Evolutionary conservation across 306 rosid genomes (phyloP).

Genomic region (Sphenostylis stenocarpa): DNA sequence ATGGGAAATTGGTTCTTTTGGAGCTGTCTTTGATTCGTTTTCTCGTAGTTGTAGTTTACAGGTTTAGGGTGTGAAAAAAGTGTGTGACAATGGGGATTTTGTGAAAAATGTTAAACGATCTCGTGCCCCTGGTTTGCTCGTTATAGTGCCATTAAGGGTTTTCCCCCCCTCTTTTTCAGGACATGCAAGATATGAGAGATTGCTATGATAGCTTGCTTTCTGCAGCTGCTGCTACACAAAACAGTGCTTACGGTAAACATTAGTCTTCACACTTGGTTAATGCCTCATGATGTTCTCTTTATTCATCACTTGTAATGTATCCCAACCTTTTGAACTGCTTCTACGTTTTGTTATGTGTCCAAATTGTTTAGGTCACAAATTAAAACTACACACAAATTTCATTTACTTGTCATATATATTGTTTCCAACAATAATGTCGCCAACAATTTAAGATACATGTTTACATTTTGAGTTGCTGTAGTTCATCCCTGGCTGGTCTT

Average conservation of each 20-base stretch:
- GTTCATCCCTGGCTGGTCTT: background rate
- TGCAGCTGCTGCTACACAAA: conserved; percentile 87
- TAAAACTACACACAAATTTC: background rate
- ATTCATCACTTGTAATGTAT: background rate
- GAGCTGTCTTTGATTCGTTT: background rate
- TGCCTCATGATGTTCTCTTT: background rate
- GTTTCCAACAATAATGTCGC: too few species aligned
- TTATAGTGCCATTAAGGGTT: conserved; percentile 21
- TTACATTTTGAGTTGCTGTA: conserved; percentile 1
- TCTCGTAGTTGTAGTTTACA: background rate
- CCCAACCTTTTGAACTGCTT: background rate
- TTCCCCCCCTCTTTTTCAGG: conserved; percentile 43
- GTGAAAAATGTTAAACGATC: background rate
- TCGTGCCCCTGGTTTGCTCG: background rate
- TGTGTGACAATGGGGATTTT: background rate
- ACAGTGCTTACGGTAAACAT: conserved; percentile 73
- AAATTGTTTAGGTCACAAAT: background rate
- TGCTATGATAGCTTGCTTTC: conserved; percentile 87
- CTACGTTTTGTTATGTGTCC: conserved; percentile 1
- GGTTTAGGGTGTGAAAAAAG: background rate
- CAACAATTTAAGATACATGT: background rate
- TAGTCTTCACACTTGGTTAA: background rate
- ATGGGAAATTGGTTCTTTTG: conserved; percentile 3
- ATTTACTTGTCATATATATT: background rate
- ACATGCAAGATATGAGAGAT: conserved; percentile 79